Evolutionary conservation across 148 eudicot species (phyloP).

Genomic region (Chenopodium formosanum): DNA sequence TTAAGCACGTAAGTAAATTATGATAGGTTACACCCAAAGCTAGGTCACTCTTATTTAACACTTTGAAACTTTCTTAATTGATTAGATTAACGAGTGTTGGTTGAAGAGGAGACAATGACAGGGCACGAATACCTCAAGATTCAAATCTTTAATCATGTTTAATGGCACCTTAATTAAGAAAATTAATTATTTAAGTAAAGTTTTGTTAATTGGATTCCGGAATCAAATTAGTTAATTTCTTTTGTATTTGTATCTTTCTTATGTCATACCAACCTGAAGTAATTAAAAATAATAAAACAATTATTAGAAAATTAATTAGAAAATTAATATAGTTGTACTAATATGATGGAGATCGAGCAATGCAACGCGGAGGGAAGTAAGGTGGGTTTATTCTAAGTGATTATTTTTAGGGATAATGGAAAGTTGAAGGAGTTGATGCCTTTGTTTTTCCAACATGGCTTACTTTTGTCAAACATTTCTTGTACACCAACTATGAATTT

Average conservation of each 20-base stretch:
- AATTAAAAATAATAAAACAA: not conserved
- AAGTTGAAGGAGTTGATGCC: not conserved
- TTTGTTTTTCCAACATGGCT: slow-evolving; percentile 5
- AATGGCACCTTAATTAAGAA: not conserved
- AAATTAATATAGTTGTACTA: not conserved
- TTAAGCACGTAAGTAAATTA: slow-evolving; percentile 1
- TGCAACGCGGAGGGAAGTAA: slow-evolving; percentile 19
- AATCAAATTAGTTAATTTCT: not conserved
- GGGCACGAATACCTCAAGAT: slow-evolving; percentile 15
- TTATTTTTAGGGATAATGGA: no score
- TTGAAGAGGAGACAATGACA: slow-evolving; percentile 14
- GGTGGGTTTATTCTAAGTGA: not conserved
- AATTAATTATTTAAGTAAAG: not conserved
- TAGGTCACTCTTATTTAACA: slow-evolving; percentile 1
- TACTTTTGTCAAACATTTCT: slow-evolving; percentile 2
- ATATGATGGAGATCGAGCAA: not conserved
- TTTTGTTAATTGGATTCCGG: not conserved
- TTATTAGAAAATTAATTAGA: not conserved
- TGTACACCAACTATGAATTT: not conserved
- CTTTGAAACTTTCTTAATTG: not conserved
- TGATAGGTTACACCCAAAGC: not conserved
- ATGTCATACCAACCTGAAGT: slow-evolving; percentile 5
- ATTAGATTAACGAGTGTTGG: slow-evolving; percentile 10
- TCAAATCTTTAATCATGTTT: slow-evolving; percentile 6
- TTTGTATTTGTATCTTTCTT: not conserved